Conservation (phyloP, 352 stramenopile genomes). For the Pilasporangium apinafurcum region DNA sequence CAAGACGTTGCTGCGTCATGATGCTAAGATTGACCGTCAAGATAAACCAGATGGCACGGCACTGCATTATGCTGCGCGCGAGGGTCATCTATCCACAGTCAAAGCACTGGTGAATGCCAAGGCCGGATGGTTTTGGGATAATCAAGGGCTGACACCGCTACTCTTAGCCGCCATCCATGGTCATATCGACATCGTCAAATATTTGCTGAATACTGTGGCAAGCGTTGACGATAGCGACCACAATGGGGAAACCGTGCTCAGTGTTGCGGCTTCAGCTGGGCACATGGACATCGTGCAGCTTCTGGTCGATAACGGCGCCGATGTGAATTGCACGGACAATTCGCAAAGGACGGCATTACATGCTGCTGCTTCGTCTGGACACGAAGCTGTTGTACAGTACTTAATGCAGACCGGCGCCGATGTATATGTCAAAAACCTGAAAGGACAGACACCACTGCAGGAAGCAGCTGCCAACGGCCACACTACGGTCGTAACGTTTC, state of each 20-base stretch:
- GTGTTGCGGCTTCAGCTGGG: conserved; percentile 8
- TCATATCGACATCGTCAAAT: background rate
- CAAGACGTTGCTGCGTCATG: too few species aligned
- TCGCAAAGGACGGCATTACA: background rate
- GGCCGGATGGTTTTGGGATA: too few species aligned
- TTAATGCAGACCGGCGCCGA: background rate
- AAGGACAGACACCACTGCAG: background rate
- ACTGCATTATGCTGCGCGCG: too few species aligned
- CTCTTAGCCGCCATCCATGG: too few species aligned
- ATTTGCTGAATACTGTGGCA: background rate
- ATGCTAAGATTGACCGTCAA: too few species aligned
- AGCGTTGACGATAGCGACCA: background rate
- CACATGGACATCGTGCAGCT: conserved; percentile 11
- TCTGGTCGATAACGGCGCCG: too few species aligned
- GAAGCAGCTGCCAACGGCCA: too few species aligned
- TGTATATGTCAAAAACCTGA: background rate
- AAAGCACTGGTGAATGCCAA: too few species aligned
- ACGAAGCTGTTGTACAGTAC: background rate
- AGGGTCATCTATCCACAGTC: too few species aligned
- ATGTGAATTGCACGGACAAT: background rate
- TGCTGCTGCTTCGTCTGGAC: background rate
- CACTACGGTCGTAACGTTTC: too few species aligned
- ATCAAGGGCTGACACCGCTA: too few species aligned
- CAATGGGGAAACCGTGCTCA: conserved; percentile 1
- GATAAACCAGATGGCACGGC: too few species aligned